Conservation (phyloP, 306 rosid species). For the Cucurbita argyrosperma region DNA sequence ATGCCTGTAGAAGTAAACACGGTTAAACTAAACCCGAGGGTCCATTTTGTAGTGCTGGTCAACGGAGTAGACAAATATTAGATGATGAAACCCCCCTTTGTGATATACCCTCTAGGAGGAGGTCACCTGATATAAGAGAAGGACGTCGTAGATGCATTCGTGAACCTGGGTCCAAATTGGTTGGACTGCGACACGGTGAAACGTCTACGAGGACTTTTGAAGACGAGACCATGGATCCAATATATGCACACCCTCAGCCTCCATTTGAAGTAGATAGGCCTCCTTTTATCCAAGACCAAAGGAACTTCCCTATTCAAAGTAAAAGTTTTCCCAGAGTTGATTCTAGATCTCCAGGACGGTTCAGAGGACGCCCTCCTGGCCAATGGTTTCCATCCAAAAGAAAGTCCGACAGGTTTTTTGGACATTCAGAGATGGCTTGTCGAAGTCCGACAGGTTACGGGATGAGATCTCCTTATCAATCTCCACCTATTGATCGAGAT, state of each 20-base stretch:
- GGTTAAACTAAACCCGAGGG: slow-evolving; percentile 31
- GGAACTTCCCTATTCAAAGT: slow-evolving; percentile 51
- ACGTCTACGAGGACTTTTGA: slow-evolving; percentile 46
- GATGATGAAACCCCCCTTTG: slow-evolving; percentile 37
- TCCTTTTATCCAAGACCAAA: slow-evolving; percentile 44
- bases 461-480: slow-evolving; percentile 69
- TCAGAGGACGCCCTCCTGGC: slow-evolving; percentile 72
- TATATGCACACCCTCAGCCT: slow-evolving; percentile 43
- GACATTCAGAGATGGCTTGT: slow-evolving; percentile 42
- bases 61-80: slow-evolving; percentile 48
- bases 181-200: slow-evolving; percentile 45
- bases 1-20: slow-evolving; percentile 50
- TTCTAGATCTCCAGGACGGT: slow-evolving; percentile 65
- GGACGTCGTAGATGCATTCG: slow-evolving; percentile 26
- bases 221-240: slow-evolving; percentile 35
- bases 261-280: slow-evolving; percentile 34
- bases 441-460: slow-evolving; percentile 55
- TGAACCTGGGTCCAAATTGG: slow-evolving; percentile 44
- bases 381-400: slow-evolving; percentile 59
- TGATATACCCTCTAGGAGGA: slow-evolving; percentile 54
- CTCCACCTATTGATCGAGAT: slow-evolving; percentile 39
- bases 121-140: slow-evolving; percentile 43
- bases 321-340: slow-evolving; percentile 39
- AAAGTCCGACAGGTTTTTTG: slow-evolving; percentile 59
- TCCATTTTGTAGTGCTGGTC: slow-evolving; percentile 43